Conservation (phyloP, 495 filamentous ascomycete species). For the Parmelia sp. region DNA sequence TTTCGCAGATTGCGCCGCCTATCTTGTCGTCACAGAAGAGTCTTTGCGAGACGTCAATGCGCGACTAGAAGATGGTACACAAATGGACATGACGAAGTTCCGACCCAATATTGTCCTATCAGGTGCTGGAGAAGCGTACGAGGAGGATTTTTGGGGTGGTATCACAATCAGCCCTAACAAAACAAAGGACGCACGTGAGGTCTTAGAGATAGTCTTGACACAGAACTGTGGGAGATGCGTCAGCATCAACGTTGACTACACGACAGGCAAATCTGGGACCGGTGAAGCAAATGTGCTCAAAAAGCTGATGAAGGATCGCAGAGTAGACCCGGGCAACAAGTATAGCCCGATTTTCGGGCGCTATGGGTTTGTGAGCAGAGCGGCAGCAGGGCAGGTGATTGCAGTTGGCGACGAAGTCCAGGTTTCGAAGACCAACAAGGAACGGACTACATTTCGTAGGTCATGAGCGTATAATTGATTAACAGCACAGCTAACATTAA, state of each 20-base stretch:
- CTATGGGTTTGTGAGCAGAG: conserved; percentile 59
- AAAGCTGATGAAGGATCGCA: conserved; percentile 67
- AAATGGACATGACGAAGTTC: conserved; percentile 75
- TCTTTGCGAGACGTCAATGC: conserved; percentile 61
- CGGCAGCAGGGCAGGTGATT: conserved; percentile 35
- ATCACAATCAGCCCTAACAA: conserved; percentile 13
- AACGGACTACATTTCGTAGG: conserved; percentile 60
- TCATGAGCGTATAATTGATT: conserved; percentile 13
- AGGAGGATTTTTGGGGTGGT: conserved; percentile 78
- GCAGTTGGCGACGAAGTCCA: conserved; percentile 64
- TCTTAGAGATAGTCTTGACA: conserved; percentile 51
- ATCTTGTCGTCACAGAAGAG: conserved; percentile 62
- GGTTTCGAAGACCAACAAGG: conserved; percentile 51
- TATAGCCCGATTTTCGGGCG: conserved; percentile 80
- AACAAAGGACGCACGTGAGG: neutral
- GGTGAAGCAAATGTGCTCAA: conserved; percentile 62
- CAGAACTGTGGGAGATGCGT: conserved; percentile 77
- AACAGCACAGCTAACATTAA: neutral
- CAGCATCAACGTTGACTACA: conserved; percentile 78
- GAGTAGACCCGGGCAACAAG: conserved; percentile 67
- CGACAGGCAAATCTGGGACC: conserved; percentile 57
- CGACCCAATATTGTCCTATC: conserved; percentile 77
- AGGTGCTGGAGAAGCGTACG: conserved; percentile 54
- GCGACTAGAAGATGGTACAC: conserved; percentile 48
- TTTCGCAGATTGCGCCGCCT: conserved; percentile 77